Conservation (phyloP, 768 basidiomycete species). For the Boletus patriciae region DNA sequence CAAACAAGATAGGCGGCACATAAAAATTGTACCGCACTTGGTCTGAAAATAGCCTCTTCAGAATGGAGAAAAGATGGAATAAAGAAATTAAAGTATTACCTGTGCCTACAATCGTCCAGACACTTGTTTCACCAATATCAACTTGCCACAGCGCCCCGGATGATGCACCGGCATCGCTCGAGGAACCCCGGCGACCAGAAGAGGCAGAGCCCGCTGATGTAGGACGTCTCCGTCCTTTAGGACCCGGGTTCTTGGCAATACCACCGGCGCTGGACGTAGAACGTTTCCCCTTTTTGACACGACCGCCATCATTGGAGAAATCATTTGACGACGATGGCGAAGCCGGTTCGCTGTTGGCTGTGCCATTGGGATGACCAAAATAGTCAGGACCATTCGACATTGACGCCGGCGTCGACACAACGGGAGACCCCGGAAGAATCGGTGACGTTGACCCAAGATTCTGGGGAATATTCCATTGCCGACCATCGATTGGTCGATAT, state of each 20-base stretch:
- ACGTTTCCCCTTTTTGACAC: constrained; percentile 77
- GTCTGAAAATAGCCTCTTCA: constrained; percentile 46
- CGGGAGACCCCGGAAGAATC: constrained; percentile 66
- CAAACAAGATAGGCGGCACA: constrained; percentile 81
- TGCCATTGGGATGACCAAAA: constrained; percentile 47
- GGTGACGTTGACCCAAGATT: constrained; percentile 52
- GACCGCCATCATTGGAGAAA: constrained; percentile 78
- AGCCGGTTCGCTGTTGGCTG: constrained; percentile 67
- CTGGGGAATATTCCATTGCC: constrained; percentile 65
- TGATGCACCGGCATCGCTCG: constrained; percentile 65
- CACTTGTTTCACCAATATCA: constrained; percentile 90
- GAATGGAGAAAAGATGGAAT: constrained; percentile 7
- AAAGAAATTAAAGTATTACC: constrained; percentile 43
- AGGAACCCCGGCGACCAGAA: constrained; percentile 64
- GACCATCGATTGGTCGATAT: constrained; percentile 79
- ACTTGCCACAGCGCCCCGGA: constrained; percentile 86
- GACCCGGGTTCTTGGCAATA: constrained; percentile 34
- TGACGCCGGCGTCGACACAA: constrained; percentile 61
- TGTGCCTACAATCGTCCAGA: constrained; percentile 93
- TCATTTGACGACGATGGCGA: constrained; percentile 62
- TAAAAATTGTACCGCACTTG: constrained; percentile 94
- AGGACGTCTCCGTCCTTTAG: constrained; percentile 65
- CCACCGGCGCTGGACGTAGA: constrained; percentile 68
- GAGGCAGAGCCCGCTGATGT: constrained; percentile 73
- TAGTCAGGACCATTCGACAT: constrained; percentile 58